These are phyloP conservation scores for Nothophaeocryptopus gaeumannii DNA, from an alignment of 2,329 filamentous ascomycete genomes.

Conservation along the genomic window DNA sequence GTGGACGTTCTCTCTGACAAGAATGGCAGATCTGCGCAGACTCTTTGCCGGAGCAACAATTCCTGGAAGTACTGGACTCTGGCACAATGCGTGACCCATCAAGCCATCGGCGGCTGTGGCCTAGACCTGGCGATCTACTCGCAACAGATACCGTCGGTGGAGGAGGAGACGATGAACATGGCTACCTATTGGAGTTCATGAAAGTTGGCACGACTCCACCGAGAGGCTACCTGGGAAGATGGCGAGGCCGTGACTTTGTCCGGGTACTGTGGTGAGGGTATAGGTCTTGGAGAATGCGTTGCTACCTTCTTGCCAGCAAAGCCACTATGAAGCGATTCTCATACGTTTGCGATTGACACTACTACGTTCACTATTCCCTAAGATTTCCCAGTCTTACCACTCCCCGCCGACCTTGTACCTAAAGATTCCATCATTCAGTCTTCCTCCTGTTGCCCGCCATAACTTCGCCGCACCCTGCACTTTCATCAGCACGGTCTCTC, in stretches of 20 bases:
- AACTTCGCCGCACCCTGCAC: slow-evolving; percentile 41
- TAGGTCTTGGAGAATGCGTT: slow-evolving; percentile 43
- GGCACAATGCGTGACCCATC: slow-evolving; percentile 42
- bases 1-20: slow-evolving; percentile 21
- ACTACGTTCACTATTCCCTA: not conserved
- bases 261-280: slow-evolving; percentile 37
- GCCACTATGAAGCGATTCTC: not conserved
- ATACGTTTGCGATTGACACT: not conserved
- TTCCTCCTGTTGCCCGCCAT: slow-evolving; percentile 53
- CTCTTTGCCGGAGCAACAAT: slow-evolving; percentile 30
- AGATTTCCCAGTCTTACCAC: slow-evolving; percentile 19
- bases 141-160: slow-evolving; percentile 44
- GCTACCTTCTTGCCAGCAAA: slow-evolving; percentile 36
- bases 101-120: slow-evolving; percentile 40
- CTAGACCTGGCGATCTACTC: slow-evolving; percentile 43
- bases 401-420: slow-evolving; percentile 56
- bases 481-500: slow-evolving; percentile 11
- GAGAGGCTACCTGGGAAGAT: slow-evolving; percentile 39
- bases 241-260: slow-evolving; percentile 40
- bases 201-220: slow-evolving; percentile 36
- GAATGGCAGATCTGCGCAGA: slow-evolving; percentile 8
- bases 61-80: slow-evolving; percentile 45
- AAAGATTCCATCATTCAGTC: slow-evolving; percentile 49
- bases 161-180: slow-evolving; percentile 36
- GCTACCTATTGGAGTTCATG: slow-evolving; percentile 43